Conservation (phyloP, 345 rosid species). For the Barbarea vulgaris region DNA sequence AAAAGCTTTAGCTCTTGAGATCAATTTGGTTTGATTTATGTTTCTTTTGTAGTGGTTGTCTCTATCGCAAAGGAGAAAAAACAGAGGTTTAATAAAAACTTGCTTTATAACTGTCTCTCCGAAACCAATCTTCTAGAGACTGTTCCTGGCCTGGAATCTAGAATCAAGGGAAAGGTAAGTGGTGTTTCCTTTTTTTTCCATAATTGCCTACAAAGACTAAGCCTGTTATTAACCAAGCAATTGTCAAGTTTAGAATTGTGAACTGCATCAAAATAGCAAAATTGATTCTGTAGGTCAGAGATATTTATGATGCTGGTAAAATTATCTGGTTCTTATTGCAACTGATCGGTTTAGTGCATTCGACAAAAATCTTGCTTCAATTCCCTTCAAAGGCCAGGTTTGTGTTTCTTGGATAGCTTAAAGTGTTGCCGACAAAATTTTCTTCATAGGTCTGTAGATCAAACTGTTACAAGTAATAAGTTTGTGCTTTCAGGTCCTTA, state of each 20-base stretch:
- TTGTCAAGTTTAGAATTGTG: not conserved
- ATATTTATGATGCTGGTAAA: constrained; percentile 83
- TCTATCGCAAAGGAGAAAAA: too few relatives aligned
- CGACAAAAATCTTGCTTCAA: constrained; percentile 81
- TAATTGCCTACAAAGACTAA: not conserved
- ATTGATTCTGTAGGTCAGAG: constrained; percentile 68
- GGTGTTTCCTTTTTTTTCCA: constrained; percentile 1
- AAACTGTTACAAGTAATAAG: not conserved
- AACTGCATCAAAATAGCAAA: not conserved
- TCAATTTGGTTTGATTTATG: too few relatives aligned
- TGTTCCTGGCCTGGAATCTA: constrained; percentile 79
- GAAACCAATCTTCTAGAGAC: constrained; percentile 77
- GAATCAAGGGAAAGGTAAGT: constrained; percentile 83
- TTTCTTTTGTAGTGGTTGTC: too few relatives aligned
- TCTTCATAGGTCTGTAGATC: not conserved
- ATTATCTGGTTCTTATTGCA: constrained; percentile 82
- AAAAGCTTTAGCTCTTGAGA: too few relatives aligned
- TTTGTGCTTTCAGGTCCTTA: constrained; percentile 71
- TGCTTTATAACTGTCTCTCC: constrained; percentile 67
- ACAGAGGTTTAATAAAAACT: too few relatives aligned
- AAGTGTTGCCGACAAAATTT: not conserved
- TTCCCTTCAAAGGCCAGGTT: too few relatives aligned
- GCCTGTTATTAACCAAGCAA: not conserved
- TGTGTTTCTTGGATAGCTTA: not conserved
- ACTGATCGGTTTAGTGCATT: constrained; percentile 96